A percentile compares a stretch with the other conserved stretches of the same genome.
phyloP scores from a whole-genome alignment of 1,139 yeast genomes.

The Taphrina flavorubra region DNA sequence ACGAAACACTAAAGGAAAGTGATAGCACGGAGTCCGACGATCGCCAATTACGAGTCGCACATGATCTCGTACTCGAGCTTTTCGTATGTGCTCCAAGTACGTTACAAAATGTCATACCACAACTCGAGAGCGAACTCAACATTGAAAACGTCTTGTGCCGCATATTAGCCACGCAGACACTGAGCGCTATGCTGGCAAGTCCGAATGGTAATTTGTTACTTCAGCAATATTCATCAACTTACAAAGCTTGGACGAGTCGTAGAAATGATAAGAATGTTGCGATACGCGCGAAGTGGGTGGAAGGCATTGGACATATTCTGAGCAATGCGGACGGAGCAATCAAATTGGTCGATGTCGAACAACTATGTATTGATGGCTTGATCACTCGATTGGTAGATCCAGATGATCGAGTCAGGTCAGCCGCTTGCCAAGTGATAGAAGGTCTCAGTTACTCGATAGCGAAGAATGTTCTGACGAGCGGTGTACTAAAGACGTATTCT shows the following conservation, averaged over 20 bases:
- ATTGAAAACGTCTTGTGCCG: slow-evolving; percentile 72
- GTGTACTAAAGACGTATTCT: slow-evolving; percentile 61
- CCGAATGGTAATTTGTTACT: slow-evolving; percentile 63
- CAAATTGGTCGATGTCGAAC: slow-evolving; percentile 54
- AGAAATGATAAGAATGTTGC: slow-evolving; percentile 68
- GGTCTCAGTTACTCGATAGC: slow-evolving; percentile 53
- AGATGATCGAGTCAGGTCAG: slow-evolving; percentile 73
- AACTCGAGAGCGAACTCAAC: slow-evolving; percentile 73
- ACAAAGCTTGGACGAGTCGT: slow-evolving; percentile 75
- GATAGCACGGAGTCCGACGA: slow-evolving; percentile 52
- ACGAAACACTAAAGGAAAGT: slow-evolving; percentile 45
- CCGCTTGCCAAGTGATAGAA: slow-evolving; percentile 61
- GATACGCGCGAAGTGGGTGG: slow-evolving; percentile 76
- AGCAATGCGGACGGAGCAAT: slow-evolving; percentile 51
- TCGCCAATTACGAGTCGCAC: slow-evolving; percentile 64
- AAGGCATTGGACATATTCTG: slow-evolving; percentile 59
- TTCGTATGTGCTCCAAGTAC: slow-evolving; percentile 83
- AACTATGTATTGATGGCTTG: slow-evolving; percentile 65
- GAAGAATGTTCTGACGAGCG: slow-evolving; percentile 53
- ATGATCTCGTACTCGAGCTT: slow-evolving; percentile 66
- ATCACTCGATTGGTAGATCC: slow-evolving; percentile 74
- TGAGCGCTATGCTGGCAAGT: slow-evolving; percentile 68
- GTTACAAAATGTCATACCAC: slow-evolving; percentile 74
- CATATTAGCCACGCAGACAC: slow-evolving; percentile 70
- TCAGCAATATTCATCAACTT: slow-evolving; percentile 64